A percentile compares a stretch with the other conserved stretches of the same genome.
These are phyloP conservation scores for Apiospora arundinis DNA, from an alignment of 2,329 filamentous ascomycete species.

Conservation along the genomic window DNA sequence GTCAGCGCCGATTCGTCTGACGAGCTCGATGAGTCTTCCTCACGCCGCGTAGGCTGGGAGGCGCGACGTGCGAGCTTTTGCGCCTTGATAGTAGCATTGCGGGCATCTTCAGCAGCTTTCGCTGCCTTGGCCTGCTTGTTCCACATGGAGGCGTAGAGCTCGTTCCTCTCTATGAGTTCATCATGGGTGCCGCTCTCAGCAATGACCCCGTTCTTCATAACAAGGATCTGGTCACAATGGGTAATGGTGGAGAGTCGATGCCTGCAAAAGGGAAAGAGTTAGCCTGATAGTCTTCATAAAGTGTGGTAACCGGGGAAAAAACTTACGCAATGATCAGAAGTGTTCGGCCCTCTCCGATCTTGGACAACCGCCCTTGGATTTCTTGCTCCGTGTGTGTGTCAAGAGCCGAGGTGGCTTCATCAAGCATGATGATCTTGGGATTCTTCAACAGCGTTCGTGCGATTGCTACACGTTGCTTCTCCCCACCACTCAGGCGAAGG, in stretches of 20 bases:
- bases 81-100: constrained; percentile 20
- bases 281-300: no score
- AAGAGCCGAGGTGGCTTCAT: constrained; percentile 90
- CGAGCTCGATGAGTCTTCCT: constrained; percentile 14
- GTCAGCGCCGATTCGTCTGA: constrained; percentile 18
- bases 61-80: constrained; percentile 12
- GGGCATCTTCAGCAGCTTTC: constrained; percentile 51
- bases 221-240: constrained; percentile 83
- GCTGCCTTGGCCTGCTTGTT: constrained; percentile 84
- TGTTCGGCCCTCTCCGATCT: constrained; percentile 83
- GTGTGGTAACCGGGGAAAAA: not conserved
- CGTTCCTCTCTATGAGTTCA: constrained; percentile 72
- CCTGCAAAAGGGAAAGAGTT: constrained; percentile 40
- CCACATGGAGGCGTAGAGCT: constrained; percentile 87
- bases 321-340: constrained; percentile 92
- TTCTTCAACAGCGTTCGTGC: constrained; percentile 92
- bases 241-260: constrained; percentile 87
- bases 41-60: constrained; percentile 7
- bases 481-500: constrained; percentile 84
- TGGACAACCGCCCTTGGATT: constrained; percentile 85
- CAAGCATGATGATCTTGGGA: constrained; percentile 88
- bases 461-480: constrained; percentile 93
- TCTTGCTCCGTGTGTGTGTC: constrained; percentile 93
- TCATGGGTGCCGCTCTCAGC: constrained; percentile 81
- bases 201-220: constrained; percentile 78